Conservation (phyloP, 192 early-diverging fungal species). For the Cladochytrium replicatum region DNA sequence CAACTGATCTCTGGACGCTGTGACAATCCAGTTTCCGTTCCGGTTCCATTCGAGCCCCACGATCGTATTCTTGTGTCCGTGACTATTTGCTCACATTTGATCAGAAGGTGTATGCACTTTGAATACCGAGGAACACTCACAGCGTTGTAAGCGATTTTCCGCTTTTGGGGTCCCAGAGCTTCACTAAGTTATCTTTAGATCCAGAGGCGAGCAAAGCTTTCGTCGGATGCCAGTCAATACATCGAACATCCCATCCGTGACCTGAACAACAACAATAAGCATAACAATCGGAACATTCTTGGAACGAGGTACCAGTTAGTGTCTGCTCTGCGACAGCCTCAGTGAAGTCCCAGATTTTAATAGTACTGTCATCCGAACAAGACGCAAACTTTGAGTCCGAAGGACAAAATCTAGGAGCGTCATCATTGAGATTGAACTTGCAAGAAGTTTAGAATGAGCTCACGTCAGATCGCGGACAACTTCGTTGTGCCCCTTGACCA, state of each 20-base stretch:
- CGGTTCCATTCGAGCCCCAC: conserved; percentile 86
- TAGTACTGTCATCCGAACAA: conserved; percentile 86
- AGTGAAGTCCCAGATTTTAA: conserved; percentile 96
- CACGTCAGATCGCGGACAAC: conserved; percentile 78
- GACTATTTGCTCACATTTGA: conserved; percentile 26
- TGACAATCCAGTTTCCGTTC: conserved; percentile 95
- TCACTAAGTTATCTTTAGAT: conserved; percentile 89
- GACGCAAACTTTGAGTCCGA: conserved; percentile 89
- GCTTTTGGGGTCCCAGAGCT: conserved; percentile 94
- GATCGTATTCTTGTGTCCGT: conserved; percentile 91
- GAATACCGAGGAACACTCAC: conserved; percentile 27
- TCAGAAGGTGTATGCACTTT: conserved; percentile 1
- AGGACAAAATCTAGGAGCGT: conserved; percentile 65
- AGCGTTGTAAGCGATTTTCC: conserved; percentile 77
- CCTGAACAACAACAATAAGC: conserved; percentile 29
- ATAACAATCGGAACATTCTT: background rate
- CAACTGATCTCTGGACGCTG: conserved; percentile 79
- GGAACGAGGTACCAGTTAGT: conserved; percentile 38
- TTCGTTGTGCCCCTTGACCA: conserved; percentile 78
- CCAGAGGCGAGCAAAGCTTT: conserved; percentile 89
- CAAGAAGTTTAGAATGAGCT: conserved; percentile 6
- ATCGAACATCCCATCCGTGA: conserved; percentile 95
- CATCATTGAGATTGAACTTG: background rate
- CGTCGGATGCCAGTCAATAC: conserved; percentile 94
- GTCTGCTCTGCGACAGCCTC: conserved; percentile 68